Evolutionary conservation across 257 asterid genomes (phyloP).

Genomic region (Ophiorrhiza pumila): DNA sequence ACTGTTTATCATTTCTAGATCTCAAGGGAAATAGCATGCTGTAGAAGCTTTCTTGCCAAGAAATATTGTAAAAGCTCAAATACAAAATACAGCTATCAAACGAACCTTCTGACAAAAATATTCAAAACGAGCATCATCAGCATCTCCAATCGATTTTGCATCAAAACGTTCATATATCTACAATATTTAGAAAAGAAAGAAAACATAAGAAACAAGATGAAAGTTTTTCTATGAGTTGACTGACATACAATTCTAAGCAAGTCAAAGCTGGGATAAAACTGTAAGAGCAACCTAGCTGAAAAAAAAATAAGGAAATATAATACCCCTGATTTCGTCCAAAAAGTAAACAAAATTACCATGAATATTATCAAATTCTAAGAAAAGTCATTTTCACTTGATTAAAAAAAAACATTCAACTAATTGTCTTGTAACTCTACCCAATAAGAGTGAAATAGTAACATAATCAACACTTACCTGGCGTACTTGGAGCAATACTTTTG

Average conservation of each 20-base stretch:
- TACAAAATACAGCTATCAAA: constrained; percentile 5
- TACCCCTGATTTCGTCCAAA: not conserved
- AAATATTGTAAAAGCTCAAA: not conserved
- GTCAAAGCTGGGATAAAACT: not conserved
- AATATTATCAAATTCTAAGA: not conserved
- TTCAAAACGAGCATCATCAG: constrained; percentile 71
- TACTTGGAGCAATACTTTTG: constrained; percentile 65
- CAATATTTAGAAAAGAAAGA: constrained; percentile 16
- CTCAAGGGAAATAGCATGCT: not conserved
- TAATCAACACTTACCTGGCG: constrained; percentile 52
- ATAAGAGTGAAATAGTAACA: not conserved
- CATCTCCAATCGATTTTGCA: constrained; percentile 53
- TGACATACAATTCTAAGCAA: not conserved
- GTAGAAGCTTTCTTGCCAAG: not conserved
- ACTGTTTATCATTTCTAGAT: not conserved
- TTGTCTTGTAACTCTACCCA: not conserved
- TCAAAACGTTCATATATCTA: constrained; percentile 85
- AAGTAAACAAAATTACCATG: not conserved
- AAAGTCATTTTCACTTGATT: not conserved
- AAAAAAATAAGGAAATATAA: not conserved
- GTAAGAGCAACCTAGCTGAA: not conserved
- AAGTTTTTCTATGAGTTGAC: not conserved
- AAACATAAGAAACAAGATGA: not conserved
- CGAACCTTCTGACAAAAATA: constrained; percentile 74
- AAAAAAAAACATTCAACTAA: not conserved